Evolutionary conservation across 495 filamentous ascomycete genomes (phyloP).

Genomic region (Podospora pseudoanserina): DNA sequence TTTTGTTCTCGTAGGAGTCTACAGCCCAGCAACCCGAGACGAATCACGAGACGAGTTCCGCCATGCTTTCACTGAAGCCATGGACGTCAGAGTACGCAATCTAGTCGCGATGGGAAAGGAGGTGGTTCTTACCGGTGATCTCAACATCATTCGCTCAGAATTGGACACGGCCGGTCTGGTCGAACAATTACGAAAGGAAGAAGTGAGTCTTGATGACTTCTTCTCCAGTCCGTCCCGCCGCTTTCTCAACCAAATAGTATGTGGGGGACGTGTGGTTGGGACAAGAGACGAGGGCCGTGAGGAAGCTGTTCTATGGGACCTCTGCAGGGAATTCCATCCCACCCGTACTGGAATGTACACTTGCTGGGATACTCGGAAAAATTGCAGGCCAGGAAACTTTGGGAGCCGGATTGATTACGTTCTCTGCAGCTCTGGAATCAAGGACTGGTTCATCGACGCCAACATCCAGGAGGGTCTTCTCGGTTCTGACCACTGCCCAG

Average conservation of each 20-base stretch:
- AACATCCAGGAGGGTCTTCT: slow-evolving; percentile 95
- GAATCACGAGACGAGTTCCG: slow-evolving; percentile 82
- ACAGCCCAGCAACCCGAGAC: slow-evolving; percentile 84
- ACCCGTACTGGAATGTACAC: slow-evolving; percentile 87
- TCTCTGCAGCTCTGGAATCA: slow-evolving; percentile 75
- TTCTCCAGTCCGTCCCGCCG: slow-evolving; percentile 70
- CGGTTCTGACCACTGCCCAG: slow-evolving; percentile 96
- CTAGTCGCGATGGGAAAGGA: slow-evolving; percentile 73
- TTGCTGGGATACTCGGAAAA: slow-evolving; percentile 57
- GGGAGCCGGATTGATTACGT: slow-evolving; percentile 93
- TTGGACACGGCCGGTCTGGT: slow-evolving; percentile 69
- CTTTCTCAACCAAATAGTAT: slow-evolving; percentile 79
- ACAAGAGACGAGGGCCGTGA: slow-evolving; percentile 70
- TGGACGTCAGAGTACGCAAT: slow-evolving; percentile 82
- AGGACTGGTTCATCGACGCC: slow-evolving; percentile 76
- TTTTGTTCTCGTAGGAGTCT: slow-evolving; percentile 87
- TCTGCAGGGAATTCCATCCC: slow-evolving; percentile 80
- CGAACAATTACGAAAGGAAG: slow-evolving; percentile 68
- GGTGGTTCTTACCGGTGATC: slow-evolving; percentile 81
- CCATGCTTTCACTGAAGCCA: slow-evolving; percentile 68
- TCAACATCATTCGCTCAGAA: slow-evolving; percentile 78
- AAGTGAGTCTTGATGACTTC: slow-evolving; percentile 42
- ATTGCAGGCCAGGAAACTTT: slow-evolving; percentile 84
- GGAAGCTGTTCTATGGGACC: slow-evolving; percentile 74
- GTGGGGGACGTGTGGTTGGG: slow-evolving; percentile 65